Conservation (phyloP, 805 yeast genomes). For the Saccharomycopsis vini region DNA sequence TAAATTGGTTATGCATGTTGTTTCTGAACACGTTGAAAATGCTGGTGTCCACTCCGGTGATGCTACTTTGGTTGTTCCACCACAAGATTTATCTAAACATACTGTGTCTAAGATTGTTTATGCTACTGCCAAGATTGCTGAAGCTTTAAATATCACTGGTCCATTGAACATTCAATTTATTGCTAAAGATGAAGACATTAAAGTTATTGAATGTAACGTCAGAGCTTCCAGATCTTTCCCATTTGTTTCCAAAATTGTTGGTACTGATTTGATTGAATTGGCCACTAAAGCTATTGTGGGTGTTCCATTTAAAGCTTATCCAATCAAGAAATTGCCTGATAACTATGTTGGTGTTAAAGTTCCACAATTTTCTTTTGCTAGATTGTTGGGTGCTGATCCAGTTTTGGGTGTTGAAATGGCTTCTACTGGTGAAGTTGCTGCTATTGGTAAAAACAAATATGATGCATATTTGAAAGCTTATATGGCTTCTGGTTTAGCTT, state of each 20-base stretch:
- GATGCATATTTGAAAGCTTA: slow-evolving; percentile 95
- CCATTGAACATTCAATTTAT: slow-evolving; percentile 96
- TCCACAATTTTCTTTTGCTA: slow-evolving; percentile 95
- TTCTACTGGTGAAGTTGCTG: slow-evolving; percentile 97
- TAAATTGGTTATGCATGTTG: slow-evolving; percentile 91
- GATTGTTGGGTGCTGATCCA: slow-evolving; percentile 97
- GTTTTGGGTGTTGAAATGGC: slow-evolving; percentile 99
- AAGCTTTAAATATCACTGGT: slow-evolving; percentile 92
- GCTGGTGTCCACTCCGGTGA: slow-evolving; percentile 99
- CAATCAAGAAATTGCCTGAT: slow-evolving; percentile 78
- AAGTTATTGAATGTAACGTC: slow-evolving; percentile 97
- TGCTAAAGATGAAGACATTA: slow-evolving; percentile 89
- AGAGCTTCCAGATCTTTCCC: slow-evolving; percentile 99
- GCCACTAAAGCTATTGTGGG: slow-evolving; percentile 95
- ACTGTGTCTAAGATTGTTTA: slow-evolving; percentile 85
- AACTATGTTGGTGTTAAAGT: slow-evolving; percentile 95
- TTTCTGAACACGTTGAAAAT: slow-evolving; percentile 96
- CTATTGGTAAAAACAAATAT: slow-evolving; percentile 91
- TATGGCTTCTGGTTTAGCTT: slow-evolving; percentile 88
- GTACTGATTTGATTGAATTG: slow-evolving; percentile 92
- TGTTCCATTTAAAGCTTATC: slow-evolving; percentile 80
- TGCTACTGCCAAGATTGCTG: slow-evolving; percentile 93
- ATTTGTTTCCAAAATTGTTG: slow-evolving; percentile 93
- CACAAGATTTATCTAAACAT: slow-evolving; percentile 88
- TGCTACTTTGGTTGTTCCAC: slow-evolving; percentile 94